Conservation (phyloP, 345 rosid genomes). For the Eucalyptus albens region DNA sequence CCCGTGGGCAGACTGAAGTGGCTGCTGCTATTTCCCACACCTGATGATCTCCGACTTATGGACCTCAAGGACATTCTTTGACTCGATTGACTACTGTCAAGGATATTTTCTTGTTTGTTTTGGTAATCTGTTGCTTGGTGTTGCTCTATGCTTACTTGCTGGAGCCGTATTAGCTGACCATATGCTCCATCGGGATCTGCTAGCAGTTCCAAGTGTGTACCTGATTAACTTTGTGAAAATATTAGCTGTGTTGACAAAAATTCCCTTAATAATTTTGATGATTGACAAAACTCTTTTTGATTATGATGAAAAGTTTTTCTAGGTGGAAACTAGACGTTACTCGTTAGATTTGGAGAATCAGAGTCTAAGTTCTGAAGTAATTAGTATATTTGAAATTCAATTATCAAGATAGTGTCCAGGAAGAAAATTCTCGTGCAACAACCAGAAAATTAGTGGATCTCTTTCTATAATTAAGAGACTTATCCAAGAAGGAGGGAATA, state of each 20-base stretch:
- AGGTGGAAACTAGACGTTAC: no score
- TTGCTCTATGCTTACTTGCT: slow-evolving; percentile 34
- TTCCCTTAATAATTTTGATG: no score
- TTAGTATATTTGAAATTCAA: no score
- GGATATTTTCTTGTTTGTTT: neutral
- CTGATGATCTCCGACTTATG: slow-evolving; percentile 41
- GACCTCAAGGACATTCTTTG: slow-evolving; percentile 25
- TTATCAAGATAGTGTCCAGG: no score
- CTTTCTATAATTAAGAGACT: no score
- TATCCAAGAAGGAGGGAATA: no score
- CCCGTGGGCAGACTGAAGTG: slow-evolving; percentile 51
- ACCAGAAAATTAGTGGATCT: no score
- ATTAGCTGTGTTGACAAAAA: neutral
- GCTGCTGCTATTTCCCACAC: slow-evolving; percentile 35
- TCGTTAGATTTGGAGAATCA: no score
- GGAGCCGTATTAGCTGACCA: slow-evolving; percentile 67
- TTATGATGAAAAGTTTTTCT: no score
- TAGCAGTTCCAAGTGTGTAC: slow-evolving; percentile 53
- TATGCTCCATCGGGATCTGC: slow-evolving; percentile 69
- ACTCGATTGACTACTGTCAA: slow-evolving; percentile 7
- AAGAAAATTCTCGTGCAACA: no score
- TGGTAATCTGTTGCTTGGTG: slow-evolving; percentile 22
- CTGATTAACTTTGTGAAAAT: slow-evolving; percentile 6
- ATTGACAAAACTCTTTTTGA: no score
- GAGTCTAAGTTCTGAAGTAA: no score